Evolutionary conservation across 2,329 filamentous ascomycete genomes (phyloP), one percentile per base, ranked within the genome.

Genomic region (Botrytis galanthina): DNA sequence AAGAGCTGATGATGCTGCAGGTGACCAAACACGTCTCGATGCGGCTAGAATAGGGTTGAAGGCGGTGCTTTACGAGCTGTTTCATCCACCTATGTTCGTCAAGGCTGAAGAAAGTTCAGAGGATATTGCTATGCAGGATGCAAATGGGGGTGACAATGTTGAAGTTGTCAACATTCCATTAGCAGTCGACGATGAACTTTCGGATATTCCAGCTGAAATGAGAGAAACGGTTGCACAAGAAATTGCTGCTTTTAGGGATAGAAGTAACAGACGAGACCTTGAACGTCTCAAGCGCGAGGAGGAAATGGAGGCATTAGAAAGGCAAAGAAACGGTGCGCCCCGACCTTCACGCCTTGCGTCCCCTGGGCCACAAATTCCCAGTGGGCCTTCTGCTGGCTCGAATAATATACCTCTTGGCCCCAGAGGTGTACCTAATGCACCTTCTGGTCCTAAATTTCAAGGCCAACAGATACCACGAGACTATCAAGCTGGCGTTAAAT

Each of bases 171-270:
- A 95, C 73, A 97, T 98, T 74, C 92, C 94, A 6, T 87, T 97
- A 46, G 90, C 91, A 1, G 89, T 92, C 70, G 96, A 99, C 76
- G 97, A 99, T 80, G 96, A 99, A 80, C 86, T 99, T 62, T 92
- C 95, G 32, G 96, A 99, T 79, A 98, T 99, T 66, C 96, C 96
- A 0, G 92, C 93, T 0, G 96, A 98, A 81, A 97, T 97, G 94
- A 91, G 96, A 37, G 96, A 97, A 81, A 95, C 94, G 0, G 96
- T 99, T 26, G 93, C 96, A 0, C 92, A 92, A 73, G 97, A 99
- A 81, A 99, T 99, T 79, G 91, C 94, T 0, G 93, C 95, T 0
- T 99, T 99, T 85, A 89, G 96, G 76, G 96, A 99, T 77, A 89
- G 95, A 32, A 98, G 95, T 78, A 97, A 91, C 74, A 90, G 92